phyloP scores from a whole-genome alignment of 2,329 filamentous ascomycete genomes.

The Ophiostoma himal-ulmi region DNA sequence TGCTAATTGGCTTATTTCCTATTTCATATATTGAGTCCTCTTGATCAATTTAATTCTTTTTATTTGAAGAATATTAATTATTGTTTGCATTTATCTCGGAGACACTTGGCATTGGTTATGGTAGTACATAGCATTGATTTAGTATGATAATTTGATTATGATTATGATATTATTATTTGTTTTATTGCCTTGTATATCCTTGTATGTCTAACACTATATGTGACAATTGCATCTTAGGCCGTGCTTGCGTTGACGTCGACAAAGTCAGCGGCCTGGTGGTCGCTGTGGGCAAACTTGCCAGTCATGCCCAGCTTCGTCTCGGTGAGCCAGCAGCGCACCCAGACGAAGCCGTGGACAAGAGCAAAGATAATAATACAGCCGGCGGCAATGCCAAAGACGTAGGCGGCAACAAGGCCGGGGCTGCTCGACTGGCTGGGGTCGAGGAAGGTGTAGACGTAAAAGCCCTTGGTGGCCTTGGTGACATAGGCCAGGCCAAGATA shows the following conservation, averaged over 20 bases:
- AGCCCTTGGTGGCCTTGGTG: conserved; percentile 61
- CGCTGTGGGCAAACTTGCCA: conserved; percentile 33
- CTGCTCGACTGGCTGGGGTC: conserved; percentile 49
- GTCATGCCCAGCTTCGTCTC: conserved; percentile 42
- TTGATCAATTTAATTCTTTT: background rate
- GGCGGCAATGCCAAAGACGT: conserved; percentile 54
- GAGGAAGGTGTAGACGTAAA: conserved; percentile 76
- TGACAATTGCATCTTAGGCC: background rate
- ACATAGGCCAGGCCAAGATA: conserved; percentile 73
- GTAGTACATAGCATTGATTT: background rate
- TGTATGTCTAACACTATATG: background rate
- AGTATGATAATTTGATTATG: background rate
- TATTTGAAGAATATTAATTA: background rate
- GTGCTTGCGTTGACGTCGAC: background rate
- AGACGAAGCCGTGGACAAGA: conserved; percentile 46
- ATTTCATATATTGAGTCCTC: background rate
- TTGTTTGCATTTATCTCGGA: background rate
- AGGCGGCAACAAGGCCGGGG: conserved; percentile 53
- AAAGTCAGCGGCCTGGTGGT: conserved; percentile 9
- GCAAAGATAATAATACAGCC: conserved; percentile 49
- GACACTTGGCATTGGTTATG: background rate
- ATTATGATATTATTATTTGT: background rate
- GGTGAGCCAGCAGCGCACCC: conserved; percentile 45
- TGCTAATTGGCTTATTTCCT: conserved; percentile 41
- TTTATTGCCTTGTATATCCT: background rate